Evolutionary conservation across 768 basidiomycete species (phyloP).

Genomic region (Suillus weaverae): DNA sequence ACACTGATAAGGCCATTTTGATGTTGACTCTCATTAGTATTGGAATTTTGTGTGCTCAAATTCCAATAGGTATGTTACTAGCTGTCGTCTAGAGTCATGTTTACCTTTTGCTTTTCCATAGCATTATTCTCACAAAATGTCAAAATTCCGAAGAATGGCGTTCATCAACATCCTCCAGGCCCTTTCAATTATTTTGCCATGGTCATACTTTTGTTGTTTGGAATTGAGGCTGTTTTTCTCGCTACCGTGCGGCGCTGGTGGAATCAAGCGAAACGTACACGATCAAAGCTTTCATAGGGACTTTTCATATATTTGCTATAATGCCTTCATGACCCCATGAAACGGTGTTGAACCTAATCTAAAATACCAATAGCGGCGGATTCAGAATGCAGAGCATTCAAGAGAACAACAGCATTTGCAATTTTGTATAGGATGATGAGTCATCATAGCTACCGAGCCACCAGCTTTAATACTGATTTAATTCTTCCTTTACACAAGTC

Average conservation of each 20-base stretch:
- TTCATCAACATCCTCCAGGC: constrained; percentile 22
- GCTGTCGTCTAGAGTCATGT: background rate
- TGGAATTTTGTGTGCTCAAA: constrained; percentile 63
- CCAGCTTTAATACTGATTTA: no score
- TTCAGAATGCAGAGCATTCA: no score
- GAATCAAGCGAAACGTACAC: constrained; percentile 49
- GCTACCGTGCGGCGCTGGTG: constrained; percentile 63
- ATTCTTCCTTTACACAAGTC: no score
- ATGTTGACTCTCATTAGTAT: constrained; percentile 67
- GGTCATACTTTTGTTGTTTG: constrained; percentile 45
- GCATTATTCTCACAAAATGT: constrained; percentile 73
- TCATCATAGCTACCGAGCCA: no score
- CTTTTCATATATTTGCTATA: background rate
- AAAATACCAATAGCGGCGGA: background rate
- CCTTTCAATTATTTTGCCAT: constrained; percentile 56
- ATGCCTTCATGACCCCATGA: background rate
- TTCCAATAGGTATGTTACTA: constrained; percentile 50
- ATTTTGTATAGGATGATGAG: no score
- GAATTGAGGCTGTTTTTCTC: constrained; percentile 47
- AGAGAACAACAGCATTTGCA: no score
- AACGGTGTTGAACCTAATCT: background rate
- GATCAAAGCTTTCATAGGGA: constrained; percentile 9
- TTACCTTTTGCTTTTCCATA: constrained; percentile 24
- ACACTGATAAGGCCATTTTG: constrained; percentile 66
- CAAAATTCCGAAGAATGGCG: constrained; percentile 54